phyloP scores from a whole-genome alignment of 83 land plant species.

The Picea abies region DNA sequence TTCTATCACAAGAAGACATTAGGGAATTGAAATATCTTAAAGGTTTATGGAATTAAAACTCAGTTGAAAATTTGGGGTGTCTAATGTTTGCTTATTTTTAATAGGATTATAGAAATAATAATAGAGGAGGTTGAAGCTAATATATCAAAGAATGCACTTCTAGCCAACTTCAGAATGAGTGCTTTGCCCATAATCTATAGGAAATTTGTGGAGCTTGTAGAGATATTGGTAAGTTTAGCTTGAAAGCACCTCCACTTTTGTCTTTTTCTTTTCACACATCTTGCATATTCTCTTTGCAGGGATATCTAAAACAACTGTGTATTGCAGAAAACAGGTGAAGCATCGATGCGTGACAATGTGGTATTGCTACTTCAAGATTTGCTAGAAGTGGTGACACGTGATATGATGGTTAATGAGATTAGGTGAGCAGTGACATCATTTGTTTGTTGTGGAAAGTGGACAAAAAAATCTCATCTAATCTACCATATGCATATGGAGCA shows the following conservation, averaged over 20 bases:
- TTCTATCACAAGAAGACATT: too few species aligned
- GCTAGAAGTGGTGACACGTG: constrained; percentile 93
- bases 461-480: too few species aligned
- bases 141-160: constrained; percentile 65
- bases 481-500: not conserved
- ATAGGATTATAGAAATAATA: constrained; percentile 83
- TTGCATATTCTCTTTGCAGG: not conserved
- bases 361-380: constrained; percentile 84
- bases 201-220: constrained; percentile 83
- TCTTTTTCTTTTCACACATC: not conserved
- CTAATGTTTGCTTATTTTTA: not conserved
- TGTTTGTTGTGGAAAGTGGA: not conserved
- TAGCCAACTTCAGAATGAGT: constrained; percentile 79
- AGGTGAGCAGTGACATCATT: constrained; percentile 36
- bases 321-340: constrained; percentile 69
- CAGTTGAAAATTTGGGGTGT: too few species aligned
- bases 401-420: constrained; percentile 91
- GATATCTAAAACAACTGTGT: constrained; percentile 15
- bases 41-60: too few species aligned
- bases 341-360: constrained; percentile 53
- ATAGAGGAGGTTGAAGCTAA: constrained; percentile 67
- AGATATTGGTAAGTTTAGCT: constrained; percentile 62
- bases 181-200: constrained; percentile 60
- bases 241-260: constrained; percentile 50
- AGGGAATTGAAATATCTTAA: too few species aligned